phyloP scores from a whole-genome alignment of 139 green algal species.

The Eudorina sp. region DNA sequence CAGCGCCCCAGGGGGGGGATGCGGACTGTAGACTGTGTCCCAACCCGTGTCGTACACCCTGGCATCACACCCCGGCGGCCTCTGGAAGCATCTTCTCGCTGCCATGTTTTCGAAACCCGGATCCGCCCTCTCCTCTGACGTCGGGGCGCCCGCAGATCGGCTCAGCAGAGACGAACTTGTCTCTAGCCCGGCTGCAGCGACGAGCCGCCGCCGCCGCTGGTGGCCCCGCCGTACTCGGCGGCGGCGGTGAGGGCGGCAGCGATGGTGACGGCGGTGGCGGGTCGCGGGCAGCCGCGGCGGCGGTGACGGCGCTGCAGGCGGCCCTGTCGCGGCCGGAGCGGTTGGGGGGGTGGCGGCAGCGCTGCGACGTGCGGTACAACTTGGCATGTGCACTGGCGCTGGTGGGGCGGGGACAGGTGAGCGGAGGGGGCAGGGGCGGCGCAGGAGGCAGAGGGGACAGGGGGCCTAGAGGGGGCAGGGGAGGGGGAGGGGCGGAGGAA shows the following conservation, averaged over 20 bases:
- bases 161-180: slow-evolving; percentile 49
- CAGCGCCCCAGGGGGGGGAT: no score
- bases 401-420: slow-evolving; percentile 30
- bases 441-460: no score
- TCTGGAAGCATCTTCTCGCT: no score
- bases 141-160: slow-evolving; percentile 49
- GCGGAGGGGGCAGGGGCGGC: background rate
- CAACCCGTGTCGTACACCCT: no score
- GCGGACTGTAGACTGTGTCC: no score
- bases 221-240: background rate
- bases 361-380: slow-evolving; percentile 76
- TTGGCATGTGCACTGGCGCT: slow-evolving; percentile 62
- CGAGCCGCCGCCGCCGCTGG: background rate
- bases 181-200: slow-evolving; percentile 38
- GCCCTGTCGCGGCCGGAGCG: slow-evolving; percentile 58
- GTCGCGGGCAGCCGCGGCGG: slow-evolving; percentile 16
- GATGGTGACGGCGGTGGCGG: background rate
- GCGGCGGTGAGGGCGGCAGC: background rate
- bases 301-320: slow-evolving; percentile 50
- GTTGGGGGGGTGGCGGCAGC: slow-evolving; percentile 60
- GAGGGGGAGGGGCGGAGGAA: background rate
- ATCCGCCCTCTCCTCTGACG: background rate
- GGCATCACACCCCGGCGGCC: no score
- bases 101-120: no score
- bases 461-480: no score